These are phyloP conservation scores for Leishmania braziliensis DNA, from an alignment of 208 protist species.

Conservation along the genomic window DNA sequence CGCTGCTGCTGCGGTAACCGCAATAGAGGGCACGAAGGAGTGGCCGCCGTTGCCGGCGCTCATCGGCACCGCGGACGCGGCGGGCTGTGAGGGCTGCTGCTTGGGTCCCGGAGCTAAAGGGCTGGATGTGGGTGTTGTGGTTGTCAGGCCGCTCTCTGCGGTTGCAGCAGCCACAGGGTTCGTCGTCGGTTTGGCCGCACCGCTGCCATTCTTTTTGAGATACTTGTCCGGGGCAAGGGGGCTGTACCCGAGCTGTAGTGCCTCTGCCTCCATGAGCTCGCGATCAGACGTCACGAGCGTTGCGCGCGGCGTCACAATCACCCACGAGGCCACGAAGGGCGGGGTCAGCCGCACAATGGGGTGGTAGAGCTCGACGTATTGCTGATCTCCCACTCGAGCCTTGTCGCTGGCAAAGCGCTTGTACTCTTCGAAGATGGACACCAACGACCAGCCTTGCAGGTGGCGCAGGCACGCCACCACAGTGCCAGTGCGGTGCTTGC, in stretches of 20 bases:
- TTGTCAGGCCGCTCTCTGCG: not conserved
- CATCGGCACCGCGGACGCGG: not conserved
- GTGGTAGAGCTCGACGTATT: constrained; percentile 97
- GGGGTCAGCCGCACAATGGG: constrained; percentile 68
- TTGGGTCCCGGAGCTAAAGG: not conserved
- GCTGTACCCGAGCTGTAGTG: constrained; percentile 59
- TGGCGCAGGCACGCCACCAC: constrained; percentile 93
- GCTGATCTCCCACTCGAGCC: constrained; percentile 94
- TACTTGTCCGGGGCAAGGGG: constrained; percentile 56
- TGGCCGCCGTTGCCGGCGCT: not conserved
- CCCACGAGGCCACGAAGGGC: constrained; percentile 71
- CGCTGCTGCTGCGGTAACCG: not conserved
- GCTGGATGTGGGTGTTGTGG: not conserved
- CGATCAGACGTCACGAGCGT: constrained; percentile 60
- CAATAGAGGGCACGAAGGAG: not conserved
- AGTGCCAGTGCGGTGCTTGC: constrained; percentile 96
- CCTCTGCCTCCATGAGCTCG: constrained; percentile 65
- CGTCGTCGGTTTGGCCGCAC: not conserved
- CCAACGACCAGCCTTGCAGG: constrained; percentile 95
- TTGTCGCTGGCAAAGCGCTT: constrained; percentile 95
- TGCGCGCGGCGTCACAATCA: constrained; percentile 47
- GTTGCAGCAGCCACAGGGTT: not conserved
- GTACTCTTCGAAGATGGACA: constrained; percentile 97
- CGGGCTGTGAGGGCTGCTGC: not conserved
- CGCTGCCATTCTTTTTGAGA: constrained; percentile 11